Conservation (phyloP, 495 filamentous ascomycete species). For the Diplogelasinospora grovesii region DNA sequence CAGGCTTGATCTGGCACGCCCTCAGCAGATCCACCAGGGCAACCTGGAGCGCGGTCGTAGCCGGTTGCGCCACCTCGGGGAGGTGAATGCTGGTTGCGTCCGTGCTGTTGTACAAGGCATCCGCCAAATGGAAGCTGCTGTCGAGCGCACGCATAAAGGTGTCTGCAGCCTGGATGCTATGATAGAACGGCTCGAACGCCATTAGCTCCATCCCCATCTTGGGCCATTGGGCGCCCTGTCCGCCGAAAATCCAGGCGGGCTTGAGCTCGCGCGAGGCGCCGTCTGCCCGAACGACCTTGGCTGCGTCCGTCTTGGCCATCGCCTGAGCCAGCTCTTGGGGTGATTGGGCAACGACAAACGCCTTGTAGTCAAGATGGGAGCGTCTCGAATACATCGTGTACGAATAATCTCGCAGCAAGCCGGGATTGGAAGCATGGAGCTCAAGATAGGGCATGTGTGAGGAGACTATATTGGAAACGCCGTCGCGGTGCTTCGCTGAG, state of each 20-base stretch:
- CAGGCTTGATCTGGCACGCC: constrained; percentile 39
- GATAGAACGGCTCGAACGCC: constrained; percentile 10
- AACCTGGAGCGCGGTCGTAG: constrained; percentile 45
- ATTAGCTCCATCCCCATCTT: constrained; percentile 38
- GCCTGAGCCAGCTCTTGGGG: constrained; percentile 9
- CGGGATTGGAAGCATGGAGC: neutral
- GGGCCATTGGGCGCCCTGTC: constrained; percentile 33
- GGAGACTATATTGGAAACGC: constrained; percentile 11
- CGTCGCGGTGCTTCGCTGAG: constrained; percentile 19
- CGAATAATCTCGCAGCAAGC: constrained; percentile 16
- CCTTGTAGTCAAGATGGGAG: constrained; percentile 17
- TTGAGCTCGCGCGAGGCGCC: neutral
- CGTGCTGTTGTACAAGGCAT: neutral
- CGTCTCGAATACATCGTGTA: constrained; percentile 22
- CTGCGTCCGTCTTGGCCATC: neutral
- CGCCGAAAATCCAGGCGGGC: constrained; percentile 14
- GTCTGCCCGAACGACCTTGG: constrained; percentile 6
- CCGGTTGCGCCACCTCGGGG: constrained; percentile 23
- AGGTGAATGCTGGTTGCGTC: constrained; percentile 15
- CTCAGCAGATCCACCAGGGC: constrained; percentile 47
- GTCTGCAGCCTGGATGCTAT: constrained; percentile 17
- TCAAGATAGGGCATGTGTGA: constrained; percentile 15
- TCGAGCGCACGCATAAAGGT: constrained; percentile 7
- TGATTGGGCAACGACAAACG: constrained; percentile 15
- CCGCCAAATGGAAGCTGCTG: constrained; percentile 1